Conservation (phyloP, 1,284 basidiomycete species). For the Agaricales sp. region DNA sequence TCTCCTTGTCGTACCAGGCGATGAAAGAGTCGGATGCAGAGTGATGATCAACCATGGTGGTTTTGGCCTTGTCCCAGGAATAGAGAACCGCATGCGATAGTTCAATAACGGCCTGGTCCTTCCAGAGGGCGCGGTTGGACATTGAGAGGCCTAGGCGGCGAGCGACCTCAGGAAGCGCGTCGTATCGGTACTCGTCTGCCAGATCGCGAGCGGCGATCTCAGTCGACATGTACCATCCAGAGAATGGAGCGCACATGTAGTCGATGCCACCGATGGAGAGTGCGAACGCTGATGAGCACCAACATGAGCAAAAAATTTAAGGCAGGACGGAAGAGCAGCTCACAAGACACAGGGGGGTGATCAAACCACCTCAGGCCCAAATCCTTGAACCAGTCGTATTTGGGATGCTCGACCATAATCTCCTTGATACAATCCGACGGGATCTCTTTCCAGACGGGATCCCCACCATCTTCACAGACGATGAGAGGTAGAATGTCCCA, state of each 20-base stretch:
- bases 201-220: neutral
- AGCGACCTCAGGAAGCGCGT: neutral
- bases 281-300: neutral
- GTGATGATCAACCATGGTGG: conserved; percentile 1
- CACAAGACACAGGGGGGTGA: conserved; percentile 1
- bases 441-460: neutral
- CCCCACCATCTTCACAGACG: neutral
- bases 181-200: conserved; percentile 1
- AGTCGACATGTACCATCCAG: conserved; percentile 1
- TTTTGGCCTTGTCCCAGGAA: conserved; percentile 1
- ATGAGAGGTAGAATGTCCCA: neutral
- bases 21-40: conserved; percentile 1
- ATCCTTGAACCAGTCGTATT: neutral
- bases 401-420: neutral
- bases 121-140: conserved; percentile 1
- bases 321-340: neutral
- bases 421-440: neutral
- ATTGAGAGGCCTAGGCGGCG: neutral
- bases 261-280: neutral
- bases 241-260: neutral
- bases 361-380: neutral
- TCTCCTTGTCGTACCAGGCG: conserved; percentile 2
- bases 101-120: neutral
- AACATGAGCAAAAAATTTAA: neutral
- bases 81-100: neutral